phyloP scores from a whole-genome alignment of 129 eudicot genomes.

The Rutidosis leptorrhynchoides region DNA sequence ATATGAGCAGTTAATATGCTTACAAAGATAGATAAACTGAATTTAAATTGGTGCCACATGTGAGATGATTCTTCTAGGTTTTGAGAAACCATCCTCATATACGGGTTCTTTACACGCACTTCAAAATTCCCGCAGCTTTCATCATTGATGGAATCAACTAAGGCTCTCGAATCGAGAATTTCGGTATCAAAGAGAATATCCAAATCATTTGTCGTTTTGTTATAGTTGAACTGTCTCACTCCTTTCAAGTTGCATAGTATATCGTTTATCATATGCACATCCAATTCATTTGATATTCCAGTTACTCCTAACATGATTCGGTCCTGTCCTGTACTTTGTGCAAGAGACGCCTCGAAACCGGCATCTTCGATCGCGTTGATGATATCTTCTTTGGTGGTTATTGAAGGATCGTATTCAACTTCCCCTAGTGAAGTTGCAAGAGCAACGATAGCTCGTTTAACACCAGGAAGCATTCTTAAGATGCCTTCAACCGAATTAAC shows the following conservation, averaged over 20 bases:
- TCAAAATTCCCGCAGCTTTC: slow-evolving; percentile 56
- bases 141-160: slow-evolving; percentile 67
- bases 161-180: slow-evolving; percentile 58
- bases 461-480: slow-evolving; percentile 77
- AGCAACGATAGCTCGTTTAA: slow-evolving; percentile 67
- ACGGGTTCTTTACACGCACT: slow-evolving; percentile 68
- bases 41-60: slow-evolving; percentile 59
- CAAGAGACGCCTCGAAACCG: slow-evolving; percentile 90
- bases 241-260: slow-evolving; percentile 65
- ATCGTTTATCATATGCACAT: slow-evolving; percentile 54
- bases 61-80: slow-evolving; percentile 70
- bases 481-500: slow-evolving; percentile 93
- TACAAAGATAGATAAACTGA: slow-evolving; percentile 75
- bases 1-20: slow-evolving; percentile 30
- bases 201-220: slow-evolving; percentile 44
- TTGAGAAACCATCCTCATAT: slow-evolving; percentile 70
- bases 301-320: slow-evolving; percentile 49
- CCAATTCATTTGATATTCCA: slow-evolving; percentile 53
- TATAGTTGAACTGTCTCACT: slow-evolving; percentile 51
- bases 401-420: slow-evolving; percentile 76
- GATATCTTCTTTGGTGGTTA: slow-evolving; percentile 73
- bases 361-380: slow-evolving; percentile 86
- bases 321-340: slow-evolving; percentile 79
- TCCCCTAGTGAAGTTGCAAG: slow-evolving; percentile 87
- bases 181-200: slow-evolving; percentile 75